A percentile compares a stretch with the other conserved stretches of the same genome.
Evolutionary conservation across 2,329 filamentous ascomycete genomes (phyloP).

Genomic region (Elsinoe batatas): DNA sequence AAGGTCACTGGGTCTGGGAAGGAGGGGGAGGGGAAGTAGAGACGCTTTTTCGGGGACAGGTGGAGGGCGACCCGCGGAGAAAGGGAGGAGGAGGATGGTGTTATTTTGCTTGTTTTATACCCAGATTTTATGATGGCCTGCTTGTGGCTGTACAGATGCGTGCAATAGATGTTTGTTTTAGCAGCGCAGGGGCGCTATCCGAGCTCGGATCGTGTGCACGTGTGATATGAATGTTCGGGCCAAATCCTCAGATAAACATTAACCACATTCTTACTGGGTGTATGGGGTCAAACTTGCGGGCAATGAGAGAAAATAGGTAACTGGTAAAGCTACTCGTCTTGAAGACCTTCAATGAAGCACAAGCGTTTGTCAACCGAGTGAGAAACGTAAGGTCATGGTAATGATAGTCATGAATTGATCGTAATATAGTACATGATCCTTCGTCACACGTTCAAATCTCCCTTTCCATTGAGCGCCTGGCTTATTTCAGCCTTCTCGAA

Average conservation of each 20-base stretch:
- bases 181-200: too few relatives aligned
- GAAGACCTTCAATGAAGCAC: too few relatives aligned
- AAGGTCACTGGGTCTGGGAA: slow-evolving; percentile 22
- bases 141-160: background rate
- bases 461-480: background rate
- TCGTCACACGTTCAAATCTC: background rate
- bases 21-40: slow-evolving; percentile 21
- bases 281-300: too few relatives aligned
- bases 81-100: background rate
- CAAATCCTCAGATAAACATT: too few relatives aligned
- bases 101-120: slow-evolving; percentile 3
- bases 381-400: too few relatives aligned
- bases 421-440: background rate
- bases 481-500: background rate
- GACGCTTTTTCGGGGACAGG: background rate
- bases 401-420: background rate
- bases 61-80: background rate
- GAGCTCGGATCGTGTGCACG: too few relatives aligned
- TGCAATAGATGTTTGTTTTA: background rate
- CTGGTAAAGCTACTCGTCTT: too few relatives aligned
- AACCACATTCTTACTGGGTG: too few relatives aligned
- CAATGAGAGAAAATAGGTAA: too few relatives aligned
- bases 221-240: too few relatives aligned
- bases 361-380: too few relatives aligned
- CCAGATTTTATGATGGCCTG: background rate